Percentiles rank a stretch among this genome's conserved stretches.
Conservation (phyloP, 257 asterid genomes). For the Solanum commersonii region DNA sequence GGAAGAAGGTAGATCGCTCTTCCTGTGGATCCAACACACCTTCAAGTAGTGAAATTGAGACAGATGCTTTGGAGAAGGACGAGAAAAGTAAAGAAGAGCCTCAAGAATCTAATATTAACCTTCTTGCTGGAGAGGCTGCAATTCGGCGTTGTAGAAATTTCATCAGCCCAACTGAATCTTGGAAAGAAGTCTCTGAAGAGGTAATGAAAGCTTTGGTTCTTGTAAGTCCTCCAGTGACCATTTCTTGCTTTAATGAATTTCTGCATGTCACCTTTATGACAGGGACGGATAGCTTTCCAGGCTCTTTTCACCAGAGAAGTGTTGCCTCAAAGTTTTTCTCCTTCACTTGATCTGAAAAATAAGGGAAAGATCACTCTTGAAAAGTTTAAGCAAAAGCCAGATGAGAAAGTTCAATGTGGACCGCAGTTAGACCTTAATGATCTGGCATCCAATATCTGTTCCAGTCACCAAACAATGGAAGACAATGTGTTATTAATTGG, state of each 20-base stretch:
- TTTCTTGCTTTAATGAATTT: background rate
- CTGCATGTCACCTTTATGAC: conserved; percentile 13
- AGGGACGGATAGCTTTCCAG: conserved; percentile 87
- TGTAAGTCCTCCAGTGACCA: background rate
- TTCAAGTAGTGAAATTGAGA: conserved; percentile 89
- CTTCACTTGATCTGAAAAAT: conserved; percentile 34
- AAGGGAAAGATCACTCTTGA: conserved; percentile 21
- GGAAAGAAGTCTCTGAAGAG: conserved; percentile 96
- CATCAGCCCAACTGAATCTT: conserved; percentile 43
- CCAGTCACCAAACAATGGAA: conserved; percentile 15
- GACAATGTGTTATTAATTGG: conserved; percentile 10
- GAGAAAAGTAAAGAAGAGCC: conserved; percentile 35
- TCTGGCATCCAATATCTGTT: conserved; percentile 16
- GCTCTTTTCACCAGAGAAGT: conserved; percentile 80
- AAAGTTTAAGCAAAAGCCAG: conserved; percentile 13
- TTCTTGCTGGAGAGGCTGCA: conserved; percentile 34
- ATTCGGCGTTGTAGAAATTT: conserved; percentile 59
- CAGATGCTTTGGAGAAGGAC: conserved; percentile 59
- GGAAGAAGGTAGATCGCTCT: conserved; percentile 82
- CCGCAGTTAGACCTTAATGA: conserved; percentile 31
- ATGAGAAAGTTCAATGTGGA: conserved; percentile 13
- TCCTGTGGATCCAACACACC: conserved; percentile 99
- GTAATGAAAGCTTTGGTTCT: conserved; percentile 25
- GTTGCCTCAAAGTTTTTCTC: conserved; percentile 89
- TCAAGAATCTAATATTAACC: conserved; percentile 34